Evolutionary conservation across 257 asterid species (phyloP).

Genomic region (Knoxia roxburghii): DNA sequence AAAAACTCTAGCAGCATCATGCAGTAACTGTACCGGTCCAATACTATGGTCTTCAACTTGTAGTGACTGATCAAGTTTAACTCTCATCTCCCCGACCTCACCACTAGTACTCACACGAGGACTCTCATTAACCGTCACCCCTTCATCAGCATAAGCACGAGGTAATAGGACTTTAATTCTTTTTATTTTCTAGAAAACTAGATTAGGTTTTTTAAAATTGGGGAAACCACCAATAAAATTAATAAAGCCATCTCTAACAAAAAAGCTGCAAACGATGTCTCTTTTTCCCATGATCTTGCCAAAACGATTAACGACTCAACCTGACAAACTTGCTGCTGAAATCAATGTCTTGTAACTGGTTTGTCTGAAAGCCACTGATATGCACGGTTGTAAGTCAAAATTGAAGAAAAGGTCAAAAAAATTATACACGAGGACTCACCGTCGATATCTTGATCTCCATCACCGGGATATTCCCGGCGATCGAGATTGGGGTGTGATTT

Average conservation of each 20-base stretch:
- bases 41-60: constrained; percentile 63
- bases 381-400: constrained; percentile 55
- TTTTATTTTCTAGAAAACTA: constrained; percentile 37
- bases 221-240: constrained; percentile 31
- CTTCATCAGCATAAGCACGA: constrained; percentile 81
- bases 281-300: constrained; percentile 40
- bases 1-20: constrained; percentile 94
- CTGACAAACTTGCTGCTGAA: constrained; percentile 33
- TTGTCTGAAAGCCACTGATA: constrained; percentile 45
- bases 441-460: no score
- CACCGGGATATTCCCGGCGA: no score
- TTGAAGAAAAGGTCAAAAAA: constrained; percentile 25
- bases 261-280: constrained; percentile 40
- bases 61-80: constrained; percentile 58
- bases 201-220: constrained; percentile 31
- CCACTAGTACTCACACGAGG: constrained; percentile 42
- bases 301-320: constrained; percentile 34
- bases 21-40: constrained; percentile 79
- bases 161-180: constrained; percentile 42
- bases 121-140: constrained; percentile 72
- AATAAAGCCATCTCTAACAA: constrained; percentile 30
- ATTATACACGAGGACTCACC: no score
- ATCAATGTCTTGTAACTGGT: constrained; percentile 35
- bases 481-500: no score
- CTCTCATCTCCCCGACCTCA: constrained; percentile 62